These are phyloP conservation scores for Strobilomyces echinocephalus DNA, from an alignment of 768 basidiomycete species.

Conservation along the genomic window DNA sequence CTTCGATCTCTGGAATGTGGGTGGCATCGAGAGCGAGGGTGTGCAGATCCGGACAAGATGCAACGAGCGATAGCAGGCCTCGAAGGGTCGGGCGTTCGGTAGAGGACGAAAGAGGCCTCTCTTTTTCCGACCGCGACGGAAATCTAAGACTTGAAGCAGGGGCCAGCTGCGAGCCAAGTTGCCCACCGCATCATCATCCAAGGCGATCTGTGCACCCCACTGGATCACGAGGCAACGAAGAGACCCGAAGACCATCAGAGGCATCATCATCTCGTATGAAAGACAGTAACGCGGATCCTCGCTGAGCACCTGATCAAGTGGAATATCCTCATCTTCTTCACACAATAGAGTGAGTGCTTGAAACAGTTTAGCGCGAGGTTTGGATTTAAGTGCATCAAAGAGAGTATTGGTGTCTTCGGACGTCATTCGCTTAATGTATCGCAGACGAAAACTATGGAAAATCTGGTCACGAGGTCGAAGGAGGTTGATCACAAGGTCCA, in stretches of 20 bases:
- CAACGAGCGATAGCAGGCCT: constrained; percentile 5
- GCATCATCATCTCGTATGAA: constrained; percentile 4
- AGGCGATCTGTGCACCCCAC: constrained; percentile 11
- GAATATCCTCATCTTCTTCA: not conserved
- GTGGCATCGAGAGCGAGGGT: constrained; percentile 10
- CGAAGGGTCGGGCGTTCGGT: constrained; percentile 8
- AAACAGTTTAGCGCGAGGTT: not conserved
- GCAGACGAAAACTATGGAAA: constrained; percentile 6
- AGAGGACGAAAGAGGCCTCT: constrained; percentile 1
- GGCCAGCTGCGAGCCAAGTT: constrained; percentile 10
- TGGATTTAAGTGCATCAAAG: constrained; percentile 3
- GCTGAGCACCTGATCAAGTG: not conserved
- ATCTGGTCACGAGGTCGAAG: constrained; percentile 5
- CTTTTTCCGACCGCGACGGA: constrained; percentile 3
- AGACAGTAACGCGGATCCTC: constrained; percentile 3
- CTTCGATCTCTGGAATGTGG: constrained; percentile 4
- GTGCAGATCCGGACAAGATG: not conserved
- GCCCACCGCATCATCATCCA: constrained; percentile 6
- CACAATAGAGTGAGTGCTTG: not conserved
- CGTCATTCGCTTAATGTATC: not conserved
- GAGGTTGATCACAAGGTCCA: constrained; percentile 7
- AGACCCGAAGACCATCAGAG: not conserved
- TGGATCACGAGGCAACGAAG: constrained; percentile 5
- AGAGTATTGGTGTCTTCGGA: not conserved
- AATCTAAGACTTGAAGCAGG: not conserved